Evolutionary conservation across 495 filamentous ascomycete genomes (phyloP).

Genomic region (Xylona heveae): DNA sequence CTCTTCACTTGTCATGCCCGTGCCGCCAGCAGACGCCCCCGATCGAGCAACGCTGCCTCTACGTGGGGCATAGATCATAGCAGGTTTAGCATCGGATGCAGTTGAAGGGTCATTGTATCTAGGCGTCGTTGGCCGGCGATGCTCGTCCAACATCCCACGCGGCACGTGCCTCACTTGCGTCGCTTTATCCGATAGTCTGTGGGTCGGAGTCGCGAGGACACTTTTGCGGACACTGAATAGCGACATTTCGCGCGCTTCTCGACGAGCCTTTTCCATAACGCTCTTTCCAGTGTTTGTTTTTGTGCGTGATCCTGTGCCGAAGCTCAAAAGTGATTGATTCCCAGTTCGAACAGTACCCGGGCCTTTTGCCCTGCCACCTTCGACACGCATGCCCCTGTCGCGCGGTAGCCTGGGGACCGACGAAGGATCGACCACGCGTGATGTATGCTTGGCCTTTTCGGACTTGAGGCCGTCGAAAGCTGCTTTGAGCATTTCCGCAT

Average conservation of each 20-base stretch:
- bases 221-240: not conserved
- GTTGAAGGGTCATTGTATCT: no score
- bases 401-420: slow-evolving; percentile 8
- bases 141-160: not conserved
- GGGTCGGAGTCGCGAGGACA: slow-evolving; percentile 1
- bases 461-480: slow-evolving; percentile 27
- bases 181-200: not conserved
- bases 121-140: no score
- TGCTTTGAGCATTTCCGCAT: slow-evolving; percentile 23
- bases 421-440: slow-evolving; percentile 11
- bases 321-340: not conserved
- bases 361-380: not conserved
- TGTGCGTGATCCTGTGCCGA: not conserved
- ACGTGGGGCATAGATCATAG: no score
- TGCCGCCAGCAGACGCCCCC: no score
- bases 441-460: slow-evolving; percentile 24
- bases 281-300: slow-evolving; percentile 1
- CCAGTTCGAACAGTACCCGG: not conserved
- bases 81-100: no score
- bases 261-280: slow-evolving; percentile 1
- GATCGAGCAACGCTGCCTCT: no score
- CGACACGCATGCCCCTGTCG: slow-evolving; percentile 2
- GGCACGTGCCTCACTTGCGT: not conserved
- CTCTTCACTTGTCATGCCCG: no score
- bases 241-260: not conserved